Percentiles rank a stretch among this genome's conserved stretches.
These are phyloP conservation scores for Scleroderma citrinum DNA, from an alignment of 768 basidiomycete species.

Conservation along the genomic window DNA sequence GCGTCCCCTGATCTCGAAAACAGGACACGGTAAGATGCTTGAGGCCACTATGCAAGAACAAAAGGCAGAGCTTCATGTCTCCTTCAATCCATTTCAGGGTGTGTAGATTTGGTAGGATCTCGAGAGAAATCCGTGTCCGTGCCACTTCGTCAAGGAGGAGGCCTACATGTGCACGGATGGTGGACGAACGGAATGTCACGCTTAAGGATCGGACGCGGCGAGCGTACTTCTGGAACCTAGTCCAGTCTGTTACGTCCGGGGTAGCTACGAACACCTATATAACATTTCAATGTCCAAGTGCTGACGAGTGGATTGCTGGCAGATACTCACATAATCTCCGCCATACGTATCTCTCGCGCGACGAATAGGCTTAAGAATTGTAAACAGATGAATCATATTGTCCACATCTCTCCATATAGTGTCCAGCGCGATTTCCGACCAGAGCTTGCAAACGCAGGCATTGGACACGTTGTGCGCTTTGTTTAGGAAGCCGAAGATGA, in stretches of 20 bases:
- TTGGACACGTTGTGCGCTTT: slow-evolving; percentile 35
- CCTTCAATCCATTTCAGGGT: slow-evolving; percentile 42
- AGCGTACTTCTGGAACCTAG: slow-evolving; percentile 48
- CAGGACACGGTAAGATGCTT: slow-evolving; percentile 31
- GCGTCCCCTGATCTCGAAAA: slow-evolving; percentile 6
- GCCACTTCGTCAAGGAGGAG: slow-evolving; percentile 45
- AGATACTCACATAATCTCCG: too few species aligned
- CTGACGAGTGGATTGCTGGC: too few species aligned
- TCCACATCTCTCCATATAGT: slow-evolving; percentile 52
- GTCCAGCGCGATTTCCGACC: slow-evolving; percentile 55
- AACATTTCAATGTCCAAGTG: background rate
- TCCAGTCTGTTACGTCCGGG: slow-evolving; percentile 49
- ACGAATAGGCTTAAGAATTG: slow-evolving; percentile 41
- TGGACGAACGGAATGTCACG: slow-evolving; percentile 10
- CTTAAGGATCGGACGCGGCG: slow-evolving; percentile 39
- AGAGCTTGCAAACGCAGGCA: slow-evolving; percentile 51
- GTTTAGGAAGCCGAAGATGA: slow-evolving; percentile 48
- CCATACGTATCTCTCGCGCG: too few species aligned
- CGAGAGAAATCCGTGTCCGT: slow-evolving; percentile 45
- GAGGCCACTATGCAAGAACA: slow-evolving; percentile 56
- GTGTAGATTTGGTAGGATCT: slow-evolving; percentile 51
- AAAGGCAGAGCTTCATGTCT: slow-evolving; percentile 31
- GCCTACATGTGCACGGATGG: slow-evolving; percentile 9
- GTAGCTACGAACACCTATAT: slow-evolving; percentile 36
- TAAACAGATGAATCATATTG: slow-evolving; percentile 41